Evolutionary conservation across 139 green algal species (phyloP).

Genomic region (Volvox africanus): DNA sequence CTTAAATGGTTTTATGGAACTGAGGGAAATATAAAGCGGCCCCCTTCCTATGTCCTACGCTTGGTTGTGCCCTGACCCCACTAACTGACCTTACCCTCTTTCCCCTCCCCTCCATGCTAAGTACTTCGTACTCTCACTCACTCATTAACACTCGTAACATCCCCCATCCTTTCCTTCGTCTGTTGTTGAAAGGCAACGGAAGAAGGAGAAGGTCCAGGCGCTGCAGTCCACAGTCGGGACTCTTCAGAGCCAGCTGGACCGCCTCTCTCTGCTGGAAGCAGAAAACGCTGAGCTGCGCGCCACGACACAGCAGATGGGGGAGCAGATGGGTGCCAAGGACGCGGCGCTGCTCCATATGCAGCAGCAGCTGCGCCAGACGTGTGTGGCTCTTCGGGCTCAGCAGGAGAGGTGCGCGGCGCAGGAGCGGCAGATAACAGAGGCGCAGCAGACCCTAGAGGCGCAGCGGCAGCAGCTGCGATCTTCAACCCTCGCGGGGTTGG

Average conservation of each 20-base stretch:
- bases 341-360: not conserved
- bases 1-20: too few relatives aligned
- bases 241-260: constrained; percentile 43
- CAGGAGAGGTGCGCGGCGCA: constrained; percentile 22
- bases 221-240: constrained; percentile 54
- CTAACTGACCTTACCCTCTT: not conserved
- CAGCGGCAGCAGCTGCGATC: constrained; percentile 26
- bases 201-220: constrained; percentile 62
- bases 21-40: too few relatives aligned
- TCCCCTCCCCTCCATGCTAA: not conserved
- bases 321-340: constrained; percentile 24
- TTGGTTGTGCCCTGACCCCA: too few relatives aligned
- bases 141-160: too few relatives aligned
- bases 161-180: too few relatives aligned
- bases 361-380: constrained; percentile 14
- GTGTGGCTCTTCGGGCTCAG: not conserved
- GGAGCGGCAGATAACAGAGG: constrained; percentile 36
- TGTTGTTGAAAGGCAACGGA: constrained; percentile 48
- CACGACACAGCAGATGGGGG: constrained; percentile 36
- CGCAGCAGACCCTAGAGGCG: constrained; percentile 21
- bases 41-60: too few relatives aligned
- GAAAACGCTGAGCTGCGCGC: constrained; percentile 46
- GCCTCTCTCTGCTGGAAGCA: constrained; percentile 43
- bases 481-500: not conserved
- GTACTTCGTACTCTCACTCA: too few relatives aligned